Conservation (phyloP, 2,329 filamentous ascomycete genomes). For the Neonectria ditissima region DNA sequence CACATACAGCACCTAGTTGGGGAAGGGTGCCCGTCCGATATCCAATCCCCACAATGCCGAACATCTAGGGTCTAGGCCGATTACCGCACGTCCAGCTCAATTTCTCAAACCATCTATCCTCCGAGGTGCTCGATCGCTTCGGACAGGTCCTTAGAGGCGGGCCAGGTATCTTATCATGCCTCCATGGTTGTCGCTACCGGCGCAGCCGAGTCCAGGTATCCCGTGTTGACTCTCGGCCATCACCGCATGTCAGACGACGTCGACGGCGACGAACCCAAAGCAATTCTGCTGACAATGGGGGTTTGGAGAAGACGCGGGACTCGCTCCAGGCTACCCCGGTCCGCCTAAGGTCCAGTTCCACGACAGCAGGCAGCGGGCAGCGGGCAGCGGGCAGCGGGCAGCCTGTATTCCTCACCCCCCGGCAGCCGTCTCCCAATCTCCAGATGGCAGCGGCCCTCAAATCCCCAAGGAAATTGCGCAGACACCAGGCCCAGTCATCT, state of each 20-base stretch:
- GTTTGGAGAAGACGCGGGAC: slow-evolving; percentile 1
- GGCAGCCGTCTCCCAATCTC: background rate
- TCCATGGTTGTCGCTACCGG: background rate
- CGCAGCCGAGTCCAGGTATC: background rate
- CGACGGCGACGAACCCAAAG: background rate
- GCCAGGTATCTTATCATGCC: background rate
- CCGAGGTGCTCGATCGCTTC: background rate
- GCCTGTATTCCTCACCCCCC: slow-evolving; percentile 5
- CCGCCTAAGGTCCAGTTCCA: background rate
- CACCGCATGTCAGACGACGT: background rate
- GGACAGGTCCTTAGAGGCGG: background rate
- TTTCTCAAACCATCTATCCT: slow-evolving; percentile 1
- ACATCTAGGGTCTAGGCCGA: background rate
- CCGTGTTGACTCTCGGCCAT: background rate
- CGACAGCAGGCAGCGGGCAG: background rate
- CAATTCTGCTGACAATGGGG: background rate
- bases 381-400: background rate
- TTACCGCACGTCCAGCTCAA: slow-evolving; percentile 4
- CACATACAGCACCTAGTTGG: slow-evolving; percentile 15
- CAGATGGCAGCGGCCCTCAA: slow-evolving; percentile 1
- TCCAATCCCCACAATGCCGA: slow-evolving; percentile 15
- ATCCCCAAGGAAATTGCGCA: slow-evolving; percentile 3
- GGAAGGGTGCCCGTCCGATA: slow-evolving; percentile 6
- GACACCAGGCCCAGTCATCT: slow-evolving; percentile 9
- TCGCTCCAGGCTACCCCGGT: background rate